Conservation (phyloP, 768 basidiomycete species). For the Boletus rubropictus region DNA sequence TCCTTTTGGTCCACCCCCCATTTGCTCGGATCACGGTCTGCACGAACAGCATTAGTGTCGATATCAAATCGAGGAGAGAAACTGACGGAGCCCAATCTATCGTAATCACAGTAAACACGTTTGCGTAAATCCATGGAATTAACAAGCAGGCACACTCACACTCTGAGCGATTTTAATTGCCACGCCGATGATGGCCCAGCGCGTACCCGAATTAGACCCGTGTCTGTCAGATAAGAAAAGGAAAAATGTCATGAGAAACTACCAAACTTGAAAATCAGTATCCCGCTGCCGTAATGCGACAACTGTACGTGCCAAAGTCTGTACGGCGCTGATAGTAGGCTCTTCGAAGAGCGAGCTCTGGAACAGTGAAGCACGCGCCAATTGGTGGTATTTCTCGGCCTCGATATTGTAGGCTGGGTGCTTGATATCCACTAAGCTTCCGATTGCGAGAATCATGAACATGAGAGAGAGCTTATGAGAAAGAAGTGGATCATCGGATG, state of each 20-base stretch:
- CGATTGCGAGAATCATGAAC: slow-evolving; percentile 65
- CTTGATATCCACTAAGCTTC: slow-evolving; percentile 53
- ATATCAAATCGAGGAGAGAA: neutral
- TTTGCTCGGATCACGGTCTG: slow-evolving; percentile 66
- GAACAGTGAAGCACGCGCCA: slow-evolving; percentile 61
- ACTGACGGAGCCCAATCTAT: slow-evolving; percentile 68
- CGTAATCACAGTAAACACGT: slow-evolving; percentile 4
- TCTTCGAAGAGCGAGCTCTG: slow-evolving; percentile 60
- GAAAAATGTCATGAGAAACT: slow-evolving; percentile 70
- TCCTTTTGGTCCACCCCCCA: slow-evolving; percentile 56
- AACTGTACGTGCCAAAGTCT: slow-evolving; percentile 48
- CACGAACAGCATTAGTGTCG: slow-evolving; percentile 6
- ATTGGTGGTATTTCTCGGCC: slow-evolving; percentile 65
- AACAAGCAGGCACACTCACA: slow-evolving; percentile 38
- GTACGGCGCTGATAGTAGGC: slow-evolving; percentile 62
- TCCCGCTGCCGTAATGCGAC: slow-evolving; percentile 26
- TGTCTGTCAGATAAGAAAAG: slow-evolving; percentile 65
- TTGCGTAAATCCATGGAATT: neutral
- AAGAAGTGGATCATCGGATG: slow-evolving; percentile 45
- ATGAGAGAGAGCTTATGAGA: slow-evolving; percentile 59
- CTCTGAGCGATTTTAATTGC: slow-evolving; percentile 67
- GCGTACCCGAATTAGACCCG: slow-evolving; percentile 56
- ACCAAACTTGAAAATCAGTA: slow-evolving; percentile 12
- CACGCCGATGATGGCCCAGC: slow-evolving; percentile 66
- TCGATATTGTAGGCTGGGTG: slow-evolving; percentile 57